Evolutionary conservation across 2,329 filamentous ascomycete species (phyloP), one percentile per base, ranked within the genome.

Genomic region (Fusarium oxysporum): DNA sequence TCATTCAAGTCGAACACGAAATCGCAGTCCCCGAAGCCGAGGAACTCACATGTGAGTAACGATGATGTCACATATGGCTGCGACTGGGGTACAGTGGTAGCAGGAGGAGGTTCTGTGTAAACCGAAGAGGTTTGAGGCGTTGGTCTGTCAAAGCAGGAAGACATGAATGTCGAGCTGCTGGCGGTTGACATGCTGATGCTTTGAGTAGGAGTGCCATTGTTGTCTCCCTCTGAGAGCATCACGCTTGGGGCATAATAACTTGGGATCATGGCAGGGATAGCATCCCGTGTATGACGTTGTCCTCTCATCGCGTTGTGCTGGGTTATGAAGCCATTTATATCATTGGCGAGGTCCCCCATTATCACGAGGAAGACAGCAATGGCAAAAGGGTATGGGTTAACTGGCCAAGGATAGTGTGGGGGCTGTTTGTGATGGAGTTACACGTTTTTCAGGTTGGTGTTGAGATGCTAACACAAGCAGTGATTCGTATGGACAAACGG

Each of bases 31-130:
- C 59, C 48, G 28, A 83, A 79, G 9, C 72, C 75, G 13, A 71
- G 65, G 40, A 88, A 86, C 62, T 89, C 87, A 80, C 86, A 88
- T 14, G 70, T 54, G 28, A 61, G 35, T 10, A 45, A 35, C 19
- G 40, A 66, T 14, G 44, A 25, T 6, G 30, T 38, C 56, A 62
- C 19, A 35, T 68, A 25, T 61, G 61, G 17, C n/a, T 67, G 65
- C 10, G 43, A n/a, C 14, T 37, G 38, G 17, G 64, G 70, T 30
- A 73, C 43, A 43, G 64, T 25, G 11, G 71, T 69, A 56, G 17
- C n/a, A 25, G 68, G 67, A 30, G 60, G 75, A 45, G 79, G 76
- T 6, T 60, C 75, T 14, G 78, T 76, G 40, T 73, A 68, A 13
- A 55, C 48, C 8, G 78, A 78, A 6, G 51, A 50, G 8, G 53